Base-by-base conservation (phyloP, 441 rosid species). In the Cnidoscolus chayamansa region DNA sequence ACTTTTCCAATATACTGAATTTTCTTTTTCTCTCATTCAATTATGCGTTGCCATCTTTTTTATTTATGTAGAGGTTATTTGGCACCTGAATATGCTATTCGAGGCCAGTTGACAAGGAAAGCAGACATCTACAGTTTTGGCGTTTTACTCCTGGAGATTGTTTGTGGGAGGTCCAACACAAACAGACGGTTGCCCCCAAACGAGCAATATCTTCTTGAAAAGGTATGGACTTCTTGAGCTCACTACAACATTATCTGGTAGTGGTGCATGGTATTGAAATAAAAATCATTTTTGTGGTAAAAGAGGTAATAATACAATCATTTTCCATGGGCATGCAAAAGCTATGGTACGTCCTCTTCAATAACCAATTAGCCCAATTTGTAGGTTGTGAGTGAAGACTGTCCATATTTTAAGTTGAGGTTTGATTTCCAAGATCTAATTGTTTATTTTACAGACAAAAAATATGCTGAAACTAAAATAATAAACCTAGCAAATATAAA, bases 81-180 rank as follows among this genome's bases (percentile, higher is more conserved):
- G 35, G 94, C 94, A 40, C 94, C 94, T 1, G 91, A 89, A 75
- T 89, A 89, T 74, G 94, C 92, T 1, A 69, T 89, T 68, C 81
- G 88, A 63, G 94, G 88, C 66, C 90, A 87, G 69, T 51, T 89
- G 78, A 89, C 87, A 13, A 81, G 86, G 75, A 87, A 87, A 80
- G 90, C 86, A 58, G 94, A 89, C 76, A 64, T 89, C 63, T 89
- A 87, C 78, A 87, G 92, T 73, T 89, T 86, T 51, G 94, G 94
- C 51, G 84, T 89, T 77, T 80, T 89, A 50, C 74, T 87, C 20
- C 57, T 85, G 81, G 94, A 89, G 78, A 87, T 89, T 78, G 81
- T 89, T 72, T 69, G 86, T 74, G 92, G 94, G 73, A 83, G 88
- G 70, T 10, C 84, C 81, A 86, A 89, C 84, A 82, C 86, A 15